Conservation (phyloP, 140 eudicot species). For the Senecio squalidus region DNA sequence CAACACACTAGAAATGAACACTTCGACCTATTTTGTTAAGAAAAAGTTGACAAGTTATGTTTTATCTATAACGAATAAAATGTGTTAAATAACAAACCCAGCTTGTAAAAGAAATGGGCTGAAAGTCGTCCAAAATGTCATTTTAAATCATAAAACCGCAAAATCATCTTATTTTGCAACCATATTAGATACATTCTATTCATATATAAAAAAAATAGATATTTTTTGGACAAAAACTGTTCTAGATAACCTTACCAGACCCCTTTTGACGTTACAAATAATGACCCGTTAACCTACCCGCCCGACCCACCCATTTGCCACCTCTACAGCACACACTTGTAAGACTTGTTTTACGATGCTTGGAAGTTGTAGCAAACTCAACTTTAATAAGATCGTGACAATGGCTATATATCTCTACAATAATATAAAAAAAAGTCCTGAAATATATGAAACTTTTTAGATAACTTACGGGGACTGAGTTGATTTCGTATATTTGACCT, state of each 20-base stretch:
- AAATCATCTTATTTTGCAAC: too few relatives aligned
- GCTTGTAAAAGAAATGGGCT: too few relatives aligned
- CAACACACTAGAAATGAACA: not conserved
- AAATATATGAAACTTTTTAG: not conserved
- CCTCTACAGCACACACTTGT: not conserved
- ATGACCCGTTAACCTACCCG: not conserved
- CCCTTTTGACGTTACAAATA: not conserved
- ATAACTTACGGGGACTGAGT: conserved; percentile 58
- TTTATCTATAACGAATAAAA: not conserved
- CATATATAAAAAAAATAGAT: too few relatives aligned
- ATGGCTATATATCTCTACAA: not conserved
- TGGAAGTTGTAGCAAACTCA: not conserved
- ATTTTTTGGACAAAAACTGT: too few relatives aligned
- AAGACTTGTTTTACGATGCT: not conserved
- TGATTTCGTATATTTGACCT: conserved; percentile 84
- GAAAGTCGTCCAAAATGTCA: too few relatives aligned
- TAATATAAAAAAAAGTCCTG: not conserved
- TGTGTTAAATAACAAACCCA: too few relatives aligned
- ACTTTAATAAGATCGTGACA: not conserved
- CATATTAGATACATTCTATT: too few relatives aligned
- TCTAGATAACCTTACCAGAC: too few relatives aligned
- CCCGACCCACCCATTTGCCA: not conserved
- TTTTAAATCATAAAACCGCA: too few relatives aligned
- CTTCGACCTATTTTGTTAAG: too few relatives aligned
- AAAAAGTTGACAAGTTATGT: not conserved